Evolutionary conservation across 805 yeast genomes (phyloP).

Genomic region (Vanderwaltozyma tropicalis): DNA sequence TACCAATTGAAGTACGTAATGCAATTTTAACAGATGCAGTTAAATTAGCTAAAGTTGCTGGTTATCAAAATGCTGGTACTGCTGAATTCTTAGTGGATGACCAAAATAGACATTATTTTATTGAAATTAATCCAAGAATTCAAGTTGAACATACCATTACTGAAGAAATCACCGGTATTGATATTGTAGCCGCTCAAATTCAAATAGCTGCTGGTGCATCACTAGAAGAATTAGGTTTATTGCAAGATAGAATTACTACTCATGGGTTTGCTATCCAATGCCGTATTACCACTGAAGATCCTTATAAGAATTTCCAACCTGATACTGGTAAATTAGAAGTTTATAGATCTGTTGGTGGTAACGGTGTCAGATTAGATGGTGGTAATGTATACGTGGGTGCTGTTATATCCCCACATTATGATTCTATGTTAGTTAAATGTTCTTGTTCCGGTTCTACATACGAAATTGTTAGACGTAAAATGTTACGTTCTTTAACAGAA

Average conservation of each 20-base stretch:
- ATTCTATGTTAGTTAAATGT: conserved; percentile 96
- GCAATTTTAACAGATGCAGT: conserved; percentile 94
- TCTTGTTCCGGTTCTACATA: conserved; percentile 94
- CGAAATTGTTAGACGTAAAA: conserved; percentile 94
- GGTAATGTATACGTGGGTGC: conserved; percentile 98
- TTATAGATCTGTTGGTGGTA: conserved; percentile 97
- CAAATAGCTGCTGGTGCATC: conserved; percentile 99
- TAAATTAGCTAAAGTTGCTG: conserved; percentile 75
- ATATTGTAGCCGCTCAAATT: conserved; percentile 94
- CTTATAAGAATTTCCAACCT: conserved; percentile 92
- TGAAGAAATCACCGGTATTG: conserved; percentile 97
- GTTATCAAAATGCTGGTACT: conserved; percentile 95
- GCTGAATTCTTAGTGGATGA: conserved; percentile 93
- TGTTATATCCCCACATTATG: conserved; percentile 92
- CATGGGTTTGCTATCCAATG: conserved; percentile 98
- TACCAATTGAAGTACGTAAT: conserved; percentile 75
- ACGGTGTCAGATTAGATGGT: conserved; percentile 97
- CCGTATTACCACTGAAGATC: conserved; percentile 98
- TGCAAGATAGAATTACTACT: conserved; percentile 90
- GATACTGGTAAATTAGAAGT: conserved; percentile 98
- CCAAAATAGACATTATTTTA: conserved; percentile 91
- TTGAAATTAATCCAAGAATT: conserved; percentile 95
- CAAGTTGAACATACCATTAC: conserved; percentile 99
- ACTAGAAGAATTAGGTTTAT: conserved; percentile 76
- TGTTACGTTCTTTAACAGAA: conserved; percentile 93